Conservation (phyloP, 106 monocot species). For the Dactylorhiza incarnata region DNA sequence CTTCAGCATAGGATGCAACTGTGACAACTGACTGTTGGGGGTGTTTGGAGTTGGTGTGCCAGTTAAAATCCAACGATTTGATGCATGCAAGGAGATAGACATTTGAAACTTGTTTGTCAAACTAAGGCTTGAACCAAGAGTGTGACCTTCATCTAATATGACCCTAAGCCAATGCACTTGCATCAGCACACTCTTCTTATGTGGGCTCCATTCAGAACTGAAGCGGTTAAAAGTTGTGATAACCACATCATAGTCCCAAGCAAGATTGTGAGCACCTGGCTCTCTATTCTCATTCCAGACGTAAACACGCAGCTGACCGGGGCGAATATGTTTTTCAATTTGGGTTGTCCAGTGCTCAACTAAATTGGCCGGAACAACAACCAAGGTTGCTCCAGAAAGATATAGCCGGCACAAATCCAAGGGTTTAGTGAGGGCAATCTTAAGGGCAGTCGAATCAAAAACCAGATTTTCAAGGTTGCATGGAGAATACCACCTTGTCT, state of each 20-base stretch:
- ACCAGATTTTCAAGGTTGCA: slow-evolving; percentile 65
- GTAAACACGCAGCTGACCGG: slow-evolving; percentile 62
- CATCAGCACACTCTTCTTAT: slow-evolving; percentile 68
- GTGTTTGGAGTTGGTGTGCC: slow-evolving; percentile 97
- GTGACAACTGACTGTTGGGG: slow-evolving; percentile 78
- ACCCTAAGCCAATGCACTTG: slow-evolving; percentile 92
- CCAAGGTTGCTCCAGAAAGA: slow-evolving; percentile 79
- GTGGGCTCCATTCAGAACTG: slow-evolving; percentile 84
- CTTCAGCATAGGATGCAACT: slow-evolving; percentile 93
- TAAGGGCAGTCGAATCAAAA: slow-evolving; percentile 77
- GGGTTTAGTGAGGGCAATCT: slow-evolving; percentile 70
- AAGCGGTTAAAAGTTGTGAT: slow-evolving; percentile 87
- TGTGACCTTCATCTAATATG: slow-evolving; percentile 96
- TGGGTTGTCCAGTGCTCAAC: slow-evolving; percentile 96
- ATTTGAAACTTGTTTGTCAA: slow-evolving; percentile 96
- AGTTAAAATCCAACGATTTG: slow-evolving; percentile 91
- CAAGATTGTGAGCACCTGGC: slow-evolving; percentile 68
- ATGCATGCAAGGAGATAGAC: slow-evolving; percentile 75
- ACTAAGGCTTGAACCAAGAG: slow-evolving; percentile 84
- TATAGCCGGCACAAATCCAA: slow-evolving; percentile 58
- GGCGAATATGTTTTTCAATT: slow-evolving; percentile 59
- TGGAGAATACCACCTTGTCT: slow-evolving; percentile 71
- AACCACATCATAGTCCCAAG: slow-evolving; percentile 98
- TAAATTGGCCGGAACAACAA: slow-evolving; percentile 89
- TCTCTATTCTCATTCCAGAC: slow-evolving; percentile 64